phyloP scores from a whole-genome alignment of 345 rosid species.

The Draba incana region DNA sequence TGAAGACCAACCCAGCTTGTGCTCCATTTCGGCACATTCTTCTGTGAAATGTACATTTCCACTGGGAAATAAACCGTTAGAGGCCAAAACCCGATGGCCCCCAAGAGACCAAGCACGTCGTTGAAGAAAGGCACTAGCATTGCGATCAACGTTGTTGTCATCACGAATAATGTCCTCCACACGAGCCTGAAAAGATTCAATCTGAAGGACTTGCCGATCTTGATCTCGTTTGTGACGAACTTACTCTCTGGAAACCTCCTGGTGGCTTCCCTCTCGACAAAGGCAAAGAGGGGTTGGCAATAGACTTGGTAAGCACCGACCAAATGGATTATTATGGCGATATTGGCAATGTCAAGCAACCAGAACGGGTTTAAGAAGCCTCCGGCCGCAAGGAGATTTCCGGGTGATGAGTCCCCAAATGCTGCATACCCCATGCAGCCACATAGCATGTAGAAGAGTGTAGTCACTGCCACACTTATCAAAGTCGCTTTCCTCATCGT shows the following conservation, averaged over 20 bases:
- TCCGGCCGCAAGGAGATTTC: slow-evolving; percentile 71
- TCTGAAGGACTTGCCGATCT: slow-evolving; percentile 48
- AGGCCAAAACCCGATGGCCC: slow-evolving; percentile 96
- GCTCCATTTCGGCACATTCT: slow-evolving; percentile 75
- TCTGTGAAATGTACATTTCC: slow-evolving; percentile 82
- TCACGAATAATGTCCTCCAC: slow-evolving; percentile 87
- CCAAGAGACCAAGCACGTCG: slow-evolving; percentile 78
- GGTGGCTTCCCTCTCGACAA: slow-evolving; percentile 63
- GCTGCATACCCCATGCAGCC: slow-evolving; percentile 92
- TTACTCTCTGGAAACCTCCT: slow-evolving; percentile 58
- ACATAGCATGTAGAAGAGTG: slow-evolving; percentile 87
- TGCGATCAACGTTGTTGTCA: slow-evolving; percentile 66
- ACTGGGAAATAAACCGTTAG: slow-evolving; percentile 86
- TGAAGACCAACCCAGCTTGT: slow-evolving; percentile 76
- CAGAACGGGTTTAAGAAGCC: slow-evolving; percentile 84
- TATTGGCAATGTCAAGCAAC: slow-evolving; percentile 89
- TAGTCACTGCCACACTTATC: slow-evolving; percentile 70
- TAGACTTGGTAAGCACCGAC: slow-evolving; percentile 92
- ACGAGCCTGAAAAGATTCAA: slow-evolving; percentile 76
- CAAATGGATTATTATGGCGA: slow-evolving; percentile 79
- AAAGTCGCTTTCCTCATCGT: slow-evolving; percentile 86
- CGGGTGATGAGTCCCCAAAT: slow-evolving; percentile 80
- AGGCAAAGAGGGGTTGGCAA: slow-evolving; percentile 86
- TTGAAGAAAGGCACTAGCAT: slow-evolving; percentile 93
- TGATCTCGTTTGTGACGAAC: slow-evolving; percentile 60